phyloP scores from a whole-genome alignment of 805 yeast species.

The Lachancea dasiensis region DNA sequence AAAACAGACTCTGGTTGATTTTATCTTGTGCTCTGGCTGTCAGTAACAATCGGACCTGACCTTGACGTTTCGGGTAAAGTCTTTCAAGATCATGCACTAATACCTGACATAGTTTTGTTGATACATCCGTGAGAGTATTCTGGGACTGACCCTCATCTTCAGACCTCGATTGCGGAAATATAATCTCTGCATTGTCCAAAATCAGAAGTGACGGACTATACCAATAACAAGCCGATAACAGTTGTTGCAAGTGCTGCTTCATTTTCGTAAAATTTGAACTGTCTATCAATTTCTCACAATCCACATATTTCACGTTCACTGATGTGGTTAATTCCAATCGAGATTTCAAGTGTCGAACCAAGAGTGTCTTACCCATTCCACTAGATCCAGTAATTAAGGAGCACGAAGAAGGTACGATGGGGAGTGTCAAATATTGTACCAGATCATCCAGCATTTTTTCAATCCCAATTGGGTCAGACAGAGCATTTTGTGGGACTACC shows the following conservation, averaged over 20 bases:
- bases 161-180: slow-evolving; percentile 47
- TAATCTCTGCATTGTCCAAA: slow-evolving; percentile 70
- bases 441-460: slow-evolving; percentile 40
- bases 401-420: slow-evolving; percentile 35
- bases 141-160: slow-evolving; percentile 51
- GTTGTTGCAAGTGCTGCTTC: slow-evolving; percentile 41
- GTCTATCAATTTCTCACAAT: slow-evolving; percentile 43
- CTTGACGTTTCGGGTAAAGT: slow-evolving; percentile 27
- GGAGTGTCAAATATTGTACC: slow-evolving; percentile 14
- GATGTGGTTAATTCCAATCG: slow-evolving; percentile 32
- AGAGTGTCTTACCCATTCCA: slow-evolving; percentile 76
- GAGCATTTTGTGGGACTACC: neutral
- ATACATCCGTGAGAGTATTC: slow-evolving; percentile 26
- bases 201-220: slow-evolving; percentile 68
- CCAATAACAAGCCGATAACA: slow-evolving; percentile 54
- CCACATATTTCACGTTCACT: slow-evolving; percentile 42
- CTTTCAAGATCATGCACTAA: slow-evolving; percentile 44
- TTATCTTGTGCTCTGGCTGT: slow-evolving; percentile 60
- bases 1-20: slow-evolving; percentile 53
- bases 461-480: slow-evolving; percentile 48
- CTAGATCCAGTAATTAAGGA: slow-evolving; percentile 63
- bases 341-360: slow-evolving; percentile 40
- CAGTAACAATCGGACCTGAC: slow-evolving; percentile 53
- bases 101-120: slow-evolving; percentile 61
- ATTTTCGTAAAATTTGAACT: slow-evolving; percentile 29